Percentiles rank a stretch among this genome's conserved stretches.
phyloP scores from a whole-genome alignment of 2,329 filamentous ascomycete genomes.

The Ilyonectria robusta region DNA sequence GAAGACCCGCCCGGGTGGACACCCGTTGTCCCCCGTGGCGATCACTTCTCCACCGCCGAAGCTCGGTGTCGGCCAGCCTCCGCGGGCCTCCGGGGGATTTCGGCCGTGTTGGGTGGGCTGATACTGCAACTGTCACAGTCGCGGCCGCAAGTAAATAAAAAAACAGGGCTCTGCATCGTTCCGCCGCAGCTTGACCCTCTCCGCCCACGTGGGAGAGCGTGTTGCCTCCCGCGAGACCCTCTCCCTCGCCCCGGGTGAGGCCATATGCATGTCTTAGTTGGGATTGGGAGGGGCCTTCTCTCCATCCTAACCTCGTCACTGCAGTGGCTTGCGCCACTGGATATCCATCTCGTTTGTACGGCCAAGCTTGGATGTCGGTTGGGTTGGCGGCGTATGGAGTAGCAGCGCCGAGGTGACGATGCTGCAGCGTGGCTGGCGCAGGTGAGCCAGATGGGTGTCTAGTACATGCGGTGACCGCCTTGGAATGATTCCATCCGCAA shows the following conservation, averaged over 20 bases:
- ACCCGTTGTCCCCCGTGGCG: not conserved
- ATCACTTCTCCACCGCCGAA: slow-evolving; percentile 1
- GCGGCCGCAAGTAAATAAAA: slow-evolving; percentile 1
- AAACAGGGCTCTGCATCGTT: slow-evolving; percentile 5
- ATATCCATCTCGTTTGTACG: slow-evolving; percentile 9
- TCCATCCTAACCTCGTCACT: not conserved
- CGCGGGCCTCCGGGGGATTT: not conserved
- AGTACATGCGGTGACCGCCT: not conserved
- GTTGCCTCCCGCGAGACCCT: not conserved
- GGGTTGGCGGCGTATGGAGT: not conserved
- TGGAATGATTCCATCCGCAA: not conserved
- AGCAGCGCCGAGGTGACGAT: not conserved
- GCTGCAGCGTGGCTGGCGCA: slow-evolving; percentile 14
- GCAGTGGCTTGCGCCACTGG: slow-evolving; percentile 7
- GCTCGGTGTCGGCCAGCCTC: not conserved
- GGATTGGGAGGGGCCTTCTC: not conserved
- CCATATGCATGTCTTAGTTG: slow-evolving; percentile 20
- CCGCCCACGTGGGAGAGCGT: slow-evolving; percentile 20
- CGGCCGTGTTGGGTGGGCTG: not conserved
- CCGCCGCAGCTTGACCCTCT: slow-evolving; percentile 4
- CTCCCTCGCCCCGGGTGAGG: slow-evolving; percentile 1
- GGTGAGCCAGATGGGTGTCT: not conserved
- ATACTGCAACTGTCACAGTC: not conserved
- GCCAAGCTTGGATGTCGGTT: not conserved
- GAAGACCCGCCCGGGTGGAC: not conserved